Evolutionary conservation across 176 grass and related monocot genomes (phyloP).

Genomic region (Oryza coarctata): DNA sequence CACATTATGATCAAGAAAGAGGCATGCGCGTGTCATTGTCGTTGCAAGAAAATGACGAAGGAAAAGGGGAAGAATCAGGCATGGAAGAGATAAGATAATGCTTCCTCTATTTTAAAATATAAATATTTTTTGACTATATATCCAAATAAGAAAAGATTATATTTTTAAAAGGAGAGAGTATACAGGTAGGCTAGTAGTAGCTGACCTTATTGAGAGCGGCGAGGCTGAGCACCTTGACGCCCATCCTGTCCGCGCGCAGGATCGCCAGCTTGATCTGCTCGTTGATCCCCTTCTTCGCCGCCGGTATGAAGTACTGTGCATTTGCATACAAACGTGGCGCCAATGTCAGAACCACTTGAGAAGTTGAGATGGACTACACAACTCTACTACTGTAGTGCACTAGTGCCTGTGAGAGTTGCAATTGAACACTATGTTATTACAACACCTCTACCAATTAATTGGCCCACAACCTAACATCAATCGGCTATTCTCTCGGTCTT

Average conservation of each 20-base stretch:
- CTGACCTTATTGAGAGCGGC: slow-evolving; percentile 89
- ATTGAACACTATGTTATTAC: background rate
- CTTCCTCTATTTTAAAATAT: too few relatives aligned
- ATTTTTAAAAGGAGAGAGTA: too few relatives aligned
- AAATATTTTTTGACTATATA: too few relatives aligned
- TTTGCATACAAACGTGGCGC: background rate
- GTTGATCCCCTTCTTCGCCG: slow-evolving; percentile 78
- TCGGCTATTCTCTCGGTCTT: background rate
- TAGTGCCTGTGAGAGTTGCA: background rate
- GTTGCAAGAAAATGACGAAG: background rate
- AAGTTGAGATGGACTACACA: background rate
- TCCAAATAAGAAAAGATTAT: too few relatives aligned
- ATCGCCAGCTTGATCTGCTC: slow-evolving; percentile 83
- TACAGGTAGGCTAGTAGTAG: too few relatives aligned
- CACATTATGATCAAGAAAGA: background rate
- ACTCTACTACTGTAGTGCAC: background rate
- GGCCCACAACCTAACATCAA: background rate
- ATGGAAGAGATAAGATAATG: background rate
- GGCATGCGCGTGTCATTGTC: background rate
- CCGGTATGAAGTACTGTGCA: slow-evolving; percentile 76
- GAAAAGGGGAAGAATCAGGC: background rate
- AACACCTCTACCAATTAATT: background rate
- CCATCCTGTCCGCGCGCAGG: slow-evolving; percentile 69
- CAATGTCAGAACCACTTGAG: background rate
- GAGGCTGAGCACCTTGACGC: slow-evolving; percentile 94